A percentile compares a stretch with the other conserved stretches of the same genome.
Conservation (phyloP, 1,139 yeast genomes). For the Lodderomyces orthopsilosis region DNA sequence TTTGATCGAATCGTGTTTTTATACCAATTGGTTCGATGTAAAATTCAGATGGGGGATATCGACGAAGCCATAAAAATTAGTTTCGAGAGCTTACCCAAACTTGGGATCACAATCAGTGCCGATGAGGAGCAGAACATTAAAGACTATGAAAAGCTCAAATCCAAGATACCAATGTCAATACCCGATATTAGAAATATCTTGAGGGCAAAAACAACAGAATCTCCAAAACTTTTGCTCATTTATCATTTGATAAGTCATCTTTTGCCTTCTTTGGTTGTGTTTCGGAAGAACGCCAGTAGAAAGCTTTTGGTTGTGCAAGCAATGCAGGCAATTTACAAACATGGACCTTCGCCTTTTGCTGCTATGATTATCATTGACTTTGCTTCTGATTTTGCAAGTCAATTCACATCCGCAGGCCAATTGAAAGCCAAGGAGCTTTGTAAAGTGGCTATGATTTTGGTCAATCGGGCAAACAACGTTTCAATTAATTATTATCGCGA, state of each 20-base stretch:
- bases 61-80: constrained; percentile 39
- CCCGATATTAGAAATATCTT: constrained; percentile 40
- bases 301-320: constrained; percentile 24
- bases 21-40: constrained; percentile 39
- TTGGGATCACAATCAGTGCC: constrained; percentile 28
- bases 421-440: constrained; percentile 28
- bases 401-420: constrained; percentile 28
- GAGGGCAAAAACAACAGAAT: constrained; percentile 22
- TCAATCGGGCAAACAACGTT: constrained; percentile 34
- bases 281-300: constrained; percentile 24
- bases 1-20: constrained; percentile 32
- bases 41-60: constrained; percentile 30
- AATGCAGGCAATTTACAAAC: constrained; percentile 21
- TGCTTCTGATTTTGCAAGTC: constrained; percentile 38
- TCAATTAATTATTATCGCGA: constrained; percentile 37
- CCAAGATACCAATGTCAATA: constrained; percentile 40
- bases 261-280: constrained; percentile 32
- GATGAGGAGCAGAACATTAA: constrained; percentile 17
- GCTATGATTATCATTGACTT: constrained; percentile 30
- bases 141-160: constrained; percentile 22
- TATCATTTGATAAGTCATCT: constrained; percentile 46
- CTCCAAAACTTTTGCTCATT: constrained; percentile 29
- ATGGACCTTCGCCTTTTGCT: constrained; percentile 28
- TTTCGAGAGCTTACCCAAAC: constrained; percentile 27
- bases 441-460: constrained; percentile 36